phyloP scores from a whole-genome alignment of 495 filamentous ascomycete species.

The Terfezia boudieri region DNA sequence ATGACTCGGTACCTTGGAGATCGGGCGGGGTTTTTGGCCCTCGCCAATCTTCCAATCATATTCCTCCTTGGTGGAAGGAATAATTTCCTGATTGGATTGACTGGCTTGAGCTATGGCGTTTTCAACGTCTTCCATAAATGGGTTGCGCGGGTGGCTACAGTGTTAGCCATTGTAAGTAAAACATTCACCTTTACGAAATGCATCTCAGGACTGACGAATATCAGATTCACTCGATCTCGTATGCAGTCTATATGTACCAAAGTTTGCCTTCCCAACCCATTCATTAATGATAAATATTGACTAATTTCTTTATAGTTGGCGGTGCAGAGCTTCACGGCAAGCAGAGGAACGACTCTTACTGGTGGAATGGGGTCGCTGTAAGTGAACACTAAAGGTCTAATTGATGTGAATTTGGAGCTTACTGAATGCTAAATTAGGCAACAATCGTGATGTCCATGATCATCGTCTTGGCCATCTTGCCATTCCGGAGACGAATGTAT shows the following conservation, averaged over 20 bases:
- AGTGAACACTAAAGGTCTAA: neutral
- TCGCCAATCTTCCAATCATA: conserved; percentile 30
- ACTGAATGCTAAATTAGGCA: conserved; percentile 18
- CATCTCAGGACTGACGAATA: too few relatives aligned
- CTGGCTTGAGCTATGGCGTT: conserved; percentile 31
- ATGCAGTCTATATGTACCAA: conserved; percentile 16
- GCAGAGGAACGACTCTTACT: conserved; percentile 8
- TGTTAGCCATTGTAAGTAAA: conserved; percentile 21
- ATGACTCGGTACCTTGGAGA: conserved; percentile 25
- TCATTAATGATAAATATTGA: neutral
- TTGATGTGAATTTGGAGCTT: neutral
- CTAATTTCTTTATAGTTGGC: neutral
- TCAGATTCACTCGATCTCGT: conserved; percentile 2
- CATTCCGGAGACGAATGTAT: conserved; percentile 27
- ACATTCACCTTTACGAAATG: too few relatives aligned
- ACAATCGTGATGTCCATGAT: conserved; percentile 28
- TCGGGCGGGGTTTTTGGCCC: conserved; percentile 28
- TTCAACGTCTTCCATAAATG: conserved; percentile 36
- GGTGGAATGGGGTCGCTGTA: conserved; percentile 18
- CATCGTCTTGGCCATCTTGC: conserved; percentile 25
- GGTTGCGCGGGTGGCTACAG: conserved; percentile 30
- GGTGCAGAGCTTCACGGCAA: neutral
- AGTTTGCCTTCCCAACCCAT: conserved; percentile 2
- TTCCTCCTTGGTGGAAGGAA: conserved; percentile 33
- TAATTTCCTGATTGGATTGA: conserved; percentile 33